Conservation (phyloP, 2,329 filamentous ascomycete genomes). For the Fusarium drepaniforme region DNA sequence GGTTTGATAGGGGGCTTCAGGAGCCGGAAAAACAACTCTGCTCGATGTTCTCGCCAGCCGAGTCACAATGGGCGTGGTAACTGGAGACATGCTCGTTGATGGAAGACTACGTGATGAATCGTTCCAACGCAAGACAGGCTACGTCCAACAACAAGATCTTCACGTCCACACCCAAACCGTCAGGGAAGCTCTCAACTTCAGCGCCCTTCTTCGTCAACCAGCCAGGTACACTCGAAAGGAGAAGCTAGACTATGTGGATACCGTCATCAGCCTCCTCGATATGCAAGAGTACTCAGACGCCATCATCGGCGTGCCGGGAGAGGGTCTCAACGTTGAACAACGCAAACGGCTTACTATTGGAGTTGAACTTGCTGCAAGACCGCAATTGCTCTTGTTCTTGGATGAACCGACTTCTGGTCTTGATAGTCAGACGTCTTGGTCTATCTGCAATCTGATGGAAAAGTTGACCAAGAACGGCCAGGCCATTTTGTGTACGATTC, state of each 20-base stretch:
- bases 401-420: constrained; percentile 71
- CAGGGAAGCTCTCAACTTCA: constrained; percentile 85
- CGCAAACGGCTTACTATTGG: constrained; percentile 70
- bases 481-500: constrained; percentile 63
- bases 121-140: constrained; percentile 89
- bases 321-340: constrained; percentile 69
- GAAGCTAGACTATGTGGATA: constrained; percentile 85
- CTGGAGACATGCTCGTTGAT: constrained; percentile 78
- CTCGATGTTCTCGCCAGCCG: constrained; percentile 85
- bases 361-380: constrained; percentile 65
- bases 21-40: constrained; percentile 89
- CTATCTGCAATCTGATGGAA: constrained; percentile 69
- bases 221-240: constrained; percentile 73
- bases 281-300: constrained; percentile 74
- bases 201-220: constrained; percentile 84
- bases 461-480: constrained; percentile 67
- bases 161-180: constrained; percentile 85
- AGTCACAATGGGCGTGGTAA: constrained; percentile 86
- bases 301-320: constrained; percentile 70
- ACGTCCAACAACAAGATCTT: constrained; percentile 89
- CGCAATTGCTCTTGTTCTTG: constrained; percentile 67
- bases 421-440: constrained; percentile 71
- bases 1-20: constrained; percentile 77
- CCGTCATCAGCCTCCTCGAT: constrained; percentile 73
- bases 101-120: constrained; percentile 75